Conservation (phyloP, 2,329 filamentous ascomycete genomes). For the Gremmenia infestans region DNA sequence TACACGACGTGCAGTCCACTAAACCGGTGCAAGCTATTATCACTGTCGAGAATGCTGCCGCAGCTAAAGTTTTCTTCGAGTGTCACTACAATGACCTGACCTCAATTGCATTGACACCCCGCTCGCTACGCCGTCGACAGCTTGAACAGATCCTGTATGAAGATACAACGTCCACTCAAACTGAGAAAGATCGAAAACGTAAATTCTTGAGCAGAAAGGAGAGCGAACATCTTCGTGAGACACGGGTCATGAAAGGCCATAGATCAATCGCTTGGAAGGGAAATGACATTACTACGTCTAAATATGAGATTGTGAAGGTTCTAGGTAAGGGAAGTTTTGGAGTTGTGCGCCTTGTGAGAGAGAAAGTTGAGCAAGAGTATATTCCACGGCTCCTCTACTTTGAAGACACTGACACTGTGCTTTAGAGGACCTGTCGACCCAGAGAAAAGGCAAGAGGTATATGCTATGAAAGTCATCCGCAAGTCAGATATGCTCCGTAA, state of each 20-base stretch:
- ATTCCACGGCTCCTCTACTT: neutral
- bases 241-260: constrained; percentile 62
- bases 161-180: constrained; percentile 30
- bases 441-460: constrained; percentile 54
- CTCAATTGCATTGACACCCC: constrained; percentile 47
- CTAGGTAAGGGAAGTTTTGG: constrained; percentile 94
- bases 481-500: constrained; percentile 91
- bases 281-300: constrained; percentile 48
- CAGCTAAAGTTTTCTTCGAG: constrained; percentile 83
- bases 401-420: neutral
- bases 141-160: constrained; percentile 60
- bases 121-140: constrained; percentile 55
- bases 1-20: neutral
- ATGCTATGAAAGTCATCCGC: constrained; percentile 94
- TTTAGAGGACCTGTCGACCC: neutral
- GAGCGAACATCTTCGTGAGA: constrained; percentile 68
- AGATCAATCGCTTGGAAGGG: constrained; percentile 35
- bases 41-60: constrained; percentile 73
- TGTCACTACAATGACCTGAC: constrained; percentile 74
- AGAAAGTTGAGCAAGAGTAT: constrained; percentile 40
- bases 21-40: constrained; percentile 23
- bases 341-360: constrained; percentile 78
- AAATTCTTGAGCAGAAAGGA: constrained; percentile 62
- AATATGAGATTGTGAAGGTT: constrained; percentile 77
- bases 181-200: constrained; percentile 50